These are phyloP conservation scores for Discostella stelligeroides DNA, from an alignment of 108 stramenopile species.

Conservation along the genomic window DNA sequence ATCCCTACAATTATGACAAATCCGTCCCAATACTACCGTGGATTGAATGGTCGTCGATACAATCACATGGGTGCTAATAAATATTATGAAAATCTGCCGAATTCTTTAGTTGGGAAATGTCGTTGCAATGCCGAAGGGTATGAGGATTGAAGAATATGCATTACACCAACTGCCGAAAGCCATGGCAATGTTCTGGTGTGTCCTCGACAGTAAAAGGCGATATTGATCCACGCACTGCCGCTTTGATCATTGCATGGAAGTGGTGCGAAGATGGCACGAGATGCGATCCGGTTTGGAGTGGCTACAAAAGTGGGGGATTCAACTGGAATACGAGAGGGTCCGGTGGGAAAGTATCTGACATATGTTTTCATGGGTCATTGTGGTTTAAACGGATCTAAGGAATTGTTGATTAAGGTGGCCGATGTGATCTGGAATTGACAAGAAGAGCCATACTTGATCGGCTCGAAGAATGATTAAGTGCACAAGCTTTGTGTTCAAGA, in stretches of 20 bases:
- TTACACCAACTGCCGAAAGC: slow-evolving; percentile 70
- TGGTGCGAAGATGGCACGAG: slow-evolving; percentile 52
- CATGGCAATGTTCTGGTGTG: slow-evolving; percentile 60
- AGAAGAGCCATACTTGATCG: too few relatives aligned
- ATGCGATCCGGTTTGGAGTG: slow-evolving; percentile 58
- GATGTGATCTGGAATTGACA: slow-evolving; percentile 27
- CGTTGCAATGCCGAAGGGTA: too few relatives aligned
- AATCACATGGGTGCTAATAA: too few relatives aligned
- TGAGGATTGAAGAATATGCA: slow-evolving; percentile 64
- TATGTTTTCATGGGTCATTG: slow-evolving; percentile 69
- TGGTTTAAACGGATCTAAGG: slow-evolving; percentile 36
- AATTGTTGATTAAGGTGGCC: slow-evolving; percentile 4
- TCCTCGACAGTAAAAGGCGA: slow-evolving; percentile 8
- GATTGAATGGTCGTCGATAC: too few relatives aligned
- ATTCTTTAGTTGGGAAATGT: too few relatives aligned
- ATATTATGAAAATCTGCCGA: too few relatives aligned
- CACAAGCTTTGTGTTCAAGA: too few relatives aligned
- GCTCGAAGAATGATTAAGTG: too few relatives aligned
- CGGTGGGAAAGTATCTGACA: slow-evolving; percentile 43
- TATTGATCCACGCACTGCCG: slow-evolving; percentile 46
- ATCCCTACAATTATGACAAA: too few relatives aligned
- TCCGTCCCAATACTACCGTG: too few relatives aligned
- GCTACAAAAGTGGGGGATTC: slow-evolving; percentile 30
- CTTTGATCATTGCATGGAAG: slow-evolving; percentile 61
- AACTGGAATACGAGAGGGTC: slow-evolving; percentile 35